Evolutionary conservation across 177 flowering plant genomes (phyloP), one percentile per base, ranked within the genome.

Genomic region (Vitis hybrid): DNA sequence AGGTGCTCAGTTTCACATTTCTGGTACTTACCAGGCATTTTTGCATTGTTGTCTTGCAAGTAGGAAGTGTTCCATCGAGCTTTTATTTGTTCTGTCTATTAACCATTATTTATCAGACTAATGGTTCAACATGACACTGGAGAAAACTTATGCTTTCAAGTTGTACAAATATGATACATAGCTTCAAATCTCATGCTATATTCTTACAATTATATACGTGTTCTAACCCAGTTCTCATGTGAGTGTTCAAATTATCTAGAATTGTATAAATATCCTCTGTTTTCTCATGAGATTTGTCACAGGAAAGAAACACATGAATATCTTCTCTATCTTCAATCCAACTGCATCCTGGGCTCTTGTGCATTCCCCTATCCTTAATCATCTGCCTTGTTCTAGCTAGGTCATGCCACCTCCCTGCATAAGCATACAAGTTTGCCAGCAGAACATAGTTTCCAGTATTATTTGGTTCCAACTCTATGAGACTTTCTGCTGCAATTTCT

Each of bases 311-410:
- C 5, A 83, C 83, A 77, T 87, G 94, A 64, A 82, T 63, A 65
- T 78, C 83, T 66, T 79, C 75, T 68, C 68, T 85, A 63, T 78
- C 87, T 70, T 87, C 94, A 62, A 91, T 85, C 91, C 93, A 88
- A 76, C 97, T 90, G 75, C 90, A 89, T 61, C 97, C 97, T 2
- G 94, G 91, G 71, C 59, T 82, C 78, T 91, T 91, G 4, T 78
- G 83, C 84, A 91, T 77, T 70, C 86, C 75, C 52, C 54, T 76
- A 63, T 85, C 82, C 67, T 82, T 87, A 64, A 89, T 85, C 14
- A 49, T 55, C 70, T 77, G 78, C 75, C 97, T 82, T 59, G 75
- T 83, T 74, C 72, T 80, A 15, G 83, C 83, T 19, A 85, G 76
- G 68, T 89, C 90, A 57, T 52, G 50, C 94, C 94, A 91, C 77